phyloP scores from a whole-genome alignment of 2,329 filamentous ascomycete genomes.

The Cladosporium sp. region DNA sequence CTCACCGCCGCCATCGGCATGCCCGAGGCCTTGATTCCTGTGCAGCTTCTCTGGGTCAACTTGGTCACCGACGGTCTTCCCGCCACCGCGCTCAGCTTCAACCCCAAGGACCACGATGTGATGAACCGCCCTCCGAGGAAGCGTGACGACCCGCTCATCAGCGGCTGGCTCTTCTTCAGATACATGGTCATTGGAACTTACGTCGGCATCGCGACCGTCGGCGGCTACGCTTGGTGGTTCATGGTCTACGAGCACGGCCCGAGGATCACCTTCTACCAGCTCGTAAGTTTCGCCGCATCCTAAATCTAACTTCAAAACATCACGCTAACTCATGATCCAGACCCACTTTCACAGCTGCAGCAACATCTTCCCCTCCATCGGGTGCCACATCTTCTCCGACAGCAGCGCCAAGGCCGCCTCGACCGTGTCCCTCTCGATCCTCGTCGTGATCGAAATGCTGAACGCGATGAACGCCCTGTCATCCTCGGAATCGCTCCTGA shows the following conservation, averaged over 20 bases:
- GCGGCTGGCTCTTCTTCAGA: conserved; percentile 86
- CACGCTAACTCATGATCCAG: conserved; percentile 29
- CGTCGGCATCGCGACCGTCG: conserved; percentile 90
- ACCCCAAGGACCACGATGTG: conserved; percentile 93
- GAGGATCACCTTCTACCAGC: conserved; percentile 84
- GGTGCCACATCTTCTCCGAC: conserved; percentile 87
- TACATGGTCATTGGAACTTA: conserved; percentile 97
- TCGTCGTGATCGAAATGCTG: conserved; percentile 99
- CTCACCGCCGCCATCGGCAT: conserved; percentile 92
- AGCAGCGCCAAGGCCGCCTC: conserved; percentile 84
- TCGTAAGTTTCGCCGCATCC: conserved; percentile 47
- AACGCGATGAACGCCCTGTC: conserved; percentile 98
- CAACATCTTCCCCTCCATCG: conserved; percentile 78
- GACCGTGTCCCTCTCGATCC: conserved; percentile 82
- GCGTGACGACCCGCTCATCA: conserved; percentile 81
- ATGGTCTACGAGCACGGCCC: conserved; percentile 91
- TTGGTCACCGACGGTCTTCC: conserved; percentile 68
- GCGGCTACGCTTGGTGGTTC: conserved; percentile 99
- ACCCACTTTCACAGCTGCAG: conserved; percentile 93
- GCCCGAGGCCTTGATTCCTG: conserved; percentile 94
- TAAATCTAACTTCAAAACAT: background rate
- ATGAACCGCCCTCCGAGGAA: conserved; percentile 91
- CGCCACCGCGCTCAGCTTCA: conserved; percentile 70
- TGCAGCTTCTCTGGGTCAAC: conserved; percentile 98
- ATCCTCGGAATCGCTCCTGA: conserved; percentile 89